Base-by-base conservation (phyloP, 164 flowering plant species). In the Nelumbo lutea region DNA sequence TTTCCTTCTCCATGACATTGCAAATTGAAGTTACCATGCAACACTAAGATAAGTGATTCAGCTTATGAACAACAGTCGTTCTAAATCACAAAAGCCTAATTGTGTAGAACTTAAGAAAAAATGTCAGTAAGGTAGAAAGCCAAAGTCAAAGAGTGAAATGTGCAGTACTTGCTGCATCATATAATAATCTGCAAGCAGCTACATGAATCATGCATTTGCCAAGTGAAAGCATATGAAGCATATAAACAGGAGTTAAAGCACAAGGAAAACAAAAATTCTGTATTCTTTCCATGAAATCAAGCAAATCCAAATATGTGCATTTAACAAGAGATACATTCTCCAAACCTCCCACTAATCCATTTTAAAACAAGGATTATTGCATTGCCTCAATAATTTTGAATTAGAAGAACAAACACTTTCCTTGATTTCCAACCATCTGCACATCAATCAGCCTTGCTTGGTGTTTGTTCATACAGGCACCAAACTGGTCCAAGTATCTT, bases 321-420 rank as follows among this genome's bases (percentile, higher is more conserved):
- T 13, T 64, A 64, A 47, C 41, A 38, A n/a, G 41, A 27, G 11
- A 10, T 3, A 13, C 13, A 56, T 52, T 41, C 15, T 27, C 11
- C 59, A 38, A 51, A 46, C 4, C 14, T 52, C 42, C n/a, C 11
- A 65, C 1, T 52, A 38, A 51, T 65, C 59, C 44, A 11, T 45
- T 15, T 42, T 57, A 9, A 67, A 15, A 11, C n/a, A 4, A 52
- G 4, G 3, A 41, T 39, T 60, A 60, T 39, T 55, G 69, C 51
- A 67, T 44, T 67, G 61, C 69, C 6, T 52, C 69, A 42, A 53
- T 7, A 13, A 48, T 5, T 42, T 67, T 14, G 9, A 38, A 42
- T n/a, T 42, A 50, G 64, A 68, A n/a, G 45, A n/a, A 47, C 42
- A 5, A 61, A 15, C n/a, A 1, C 47, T 42, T 60, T 60, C 39